phyloP scores from a whole-genome alignment of 371 early-diverging fungal species.

The Zychaea mexicana region DNA sequence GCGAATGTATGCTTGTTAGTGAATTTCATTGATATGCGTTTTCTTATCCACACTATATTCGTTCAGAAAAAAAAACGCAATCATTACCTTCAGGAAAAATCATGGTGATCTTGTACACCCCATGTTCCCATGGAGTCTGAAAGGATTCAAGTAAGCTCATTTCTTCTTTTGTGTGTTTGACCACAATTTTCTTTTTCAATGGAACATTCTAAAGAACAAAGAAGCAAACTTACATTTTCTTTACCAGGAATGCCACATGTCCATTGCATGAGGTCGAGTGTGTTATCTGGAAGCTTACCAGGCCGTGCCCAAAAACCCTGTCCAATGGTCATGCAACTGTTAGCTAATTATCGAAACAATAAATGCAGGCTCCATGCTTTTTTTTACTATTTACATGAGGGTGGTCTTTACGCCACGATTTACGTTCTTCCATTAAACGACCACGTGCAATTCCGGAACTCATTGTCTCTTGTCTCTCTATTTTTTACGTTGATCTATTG shows the following conservation, averaged over 20 bases:
- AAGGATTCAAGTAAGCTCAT: not conserved
- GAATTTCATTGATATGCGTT: no score
- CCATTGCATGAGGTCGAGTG: slow-evolving; percentile 90
- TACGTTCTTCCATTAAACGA: slow-evolving; percentile 93
- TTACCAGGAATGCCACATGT: slow-evolving; percentile 95
- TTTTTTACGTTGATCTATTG: not conserved
- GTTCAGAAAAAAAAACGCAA: no score
- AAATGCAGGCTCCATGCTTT: no score
- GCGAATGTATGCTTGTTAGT: not conserved
- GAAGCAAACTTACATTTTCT: slow-evolving; percentile 49
- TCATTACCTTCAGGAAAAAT: slow-evolving; percentile 85
- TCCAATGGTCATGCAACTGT: no score
- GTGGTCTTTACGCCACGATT: slow-evolving; percentile 98
- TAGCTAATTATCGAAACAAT: no score
- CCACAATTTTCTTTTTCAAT: not conserved
- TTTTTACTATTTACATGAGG: slow-evolving; percentile 74
- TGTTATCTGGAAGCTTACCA: slow-evolving; percentile 78
- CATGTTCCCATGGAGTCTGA: slow-evolving; percentile 96
- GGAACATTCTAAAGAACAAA: not conserved
- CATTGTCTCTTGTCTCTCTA: slow-evolving; percentile 22
- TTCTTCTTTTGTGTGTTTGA: not conserved
- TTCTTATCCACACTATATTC: no score
- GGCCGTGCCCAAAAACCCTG: slow-evolving; percentile 91
- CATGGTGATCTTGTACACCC: slow-evolving; percentile 91
- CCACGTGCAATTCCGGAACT: slow-evolving; percentile 76